Base-by-base conservation (phyloP, 2,329 filamentous ascomycete species). In the Blastomyces percursus region DNA sequence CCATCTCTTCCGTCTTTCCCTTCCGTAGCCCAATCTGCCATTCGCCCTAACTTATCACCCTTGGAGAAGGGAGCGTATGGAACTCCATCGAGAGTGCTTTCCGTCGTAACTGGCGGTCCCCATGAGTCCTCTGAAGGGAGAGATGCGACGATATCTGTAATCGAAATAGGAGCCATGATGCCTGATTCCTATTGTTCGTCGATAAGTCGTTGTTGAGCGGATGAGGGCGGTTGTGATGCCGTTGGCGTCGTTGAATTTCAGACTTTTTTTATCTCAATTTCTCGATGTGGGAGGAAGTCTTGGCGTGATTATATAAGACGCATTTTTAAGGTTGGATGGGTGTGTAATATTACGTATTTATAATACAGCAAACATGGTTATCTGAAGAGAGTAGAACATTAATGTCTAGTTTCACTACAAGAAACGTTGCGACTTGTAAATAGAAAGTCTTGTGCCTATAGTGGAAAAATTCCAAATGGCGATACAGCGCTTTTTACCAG, bases 41-140 rank as follows among this genome's bases (percentile, higher is more conserved):
- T 97, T 76, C 94, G 92, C 73, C 94, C 94, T 64, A 99, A 83
- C 84, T 96, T 97, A 82, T 99, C 94, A 75, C 91, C 91, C 80
- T 99, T 99, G 69, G 92, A 96, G 82, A 94, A 99, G 65, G 94
- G 94, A 70, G 94, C 94, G 77, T 96, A 99, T 48, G 94, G 94
- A 59, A 97, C 91, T 74, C 94, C 94, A 75, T 96, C 87, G 71
- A 97, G 84, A 66, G 90, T 96, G 67, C 90, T 96, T 76, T 96
- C 90, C 71, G 80, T 85, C 65, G 91, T 88, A 69, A 88, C 85
- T 65, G 89, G 77, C 61, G 93, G 93, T 64, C 94, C 94, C 94
- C 94, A 99, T 77, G 86, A 84, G 71, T 90, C 87, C 73, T 87
- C 86, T 62, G 87, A 81, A 66, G 88, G 88, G 72, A 91, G 84